Base-by-base conservation (phyloP, 2,329 filamentous ascomycete genomes). In the Monosporascus cannonballus region DNA sequence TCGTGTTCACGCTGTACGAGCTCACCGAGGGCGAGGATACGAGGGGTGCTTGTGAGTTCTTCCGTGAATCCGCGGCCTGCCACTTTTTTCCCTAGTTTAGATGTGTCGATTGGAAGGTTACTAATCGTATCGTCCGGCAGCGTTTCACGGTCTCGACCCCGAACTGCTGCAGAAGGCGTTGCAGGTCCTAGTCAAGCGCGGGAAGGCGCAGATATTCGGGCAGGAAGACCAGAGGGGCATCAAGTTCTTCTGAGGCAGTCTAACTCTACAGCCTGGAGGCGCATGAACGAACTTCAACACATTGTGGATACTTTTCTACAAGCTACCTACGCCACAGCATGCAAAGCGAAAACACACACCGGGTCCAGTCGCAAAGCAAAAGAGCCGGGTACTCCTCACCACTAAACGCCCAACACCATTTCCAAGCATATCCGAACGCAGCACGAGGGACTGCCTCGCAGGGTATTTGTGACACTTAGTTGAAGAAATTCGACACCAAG, bases 151-250 rank as follows among this genome's bases (percentile, higher is more conserved):
- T n/a, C 88, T 99, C 76, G 92, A 97, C 67, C 76, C 79, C 46
- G 89, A 91, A 24, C 70, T 96, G 56, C 77, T 99, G 64, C 81
- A 87, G 60, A 91, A 87, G 69, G 87, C 89, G 38, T 77, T 99
- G 48, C 81, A 83, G 55, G 77, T 94, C 48, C 78, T 96, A 48
- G 92, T 96, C 37, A 96, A 95, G 77, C 82, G 87, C 57, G 91
- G 91, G 61, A 96, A 89, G 73, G 93, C 92, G 15, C 93, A 97
- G 71, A 84, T 97, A 25, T 97, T 99, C 73, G 93, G 93, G 36
- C 82, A 84, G 51, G 91, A 93, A 64, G 90, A 93, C 67, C 88
- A 89, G 55, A 84, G 89, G 64, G 94, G 94, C 64, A 90, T 97
- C 59, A 99, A 99, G 75, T 97, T 99, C 75, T 97, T 97, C 68